Evolutionary conservation across 1,139 yeast species (phyloP), one percentile per base, ranked within the genome.

Genomic region (Zygotorulaspora mrakii): DNA sequence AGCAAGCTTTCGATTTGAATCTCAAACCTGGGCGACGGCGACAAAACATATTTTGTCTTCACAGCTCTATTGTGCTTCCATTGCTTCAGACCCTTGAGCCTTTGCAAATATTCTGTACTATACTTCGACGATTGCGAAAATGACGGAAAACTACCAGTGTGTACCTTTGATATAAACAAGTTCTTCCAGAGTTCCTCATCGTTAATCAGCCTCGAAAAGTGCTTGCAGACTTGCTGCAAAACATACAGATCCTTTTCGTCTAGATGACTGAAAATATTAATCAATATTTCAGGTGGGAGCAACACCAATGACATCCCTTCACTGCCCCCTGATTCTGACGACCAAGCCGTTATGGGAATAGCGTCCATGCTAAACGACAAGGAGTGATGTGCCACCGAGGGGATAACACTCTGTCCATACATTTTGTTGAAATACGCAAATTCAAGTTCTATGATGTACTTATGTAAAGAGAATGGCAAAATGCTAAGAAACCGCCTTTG

Each of bases 111-210:
- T 57, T 82, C 91, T 22, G 65, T 64, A 52, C 76, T 70, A 74
- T 79, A 82, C 33, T 62, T 62, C n/a, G 50, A 51, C 0, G 82
- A 72, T 21, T 72, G 65, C 0, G 82, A 68, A n/a, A 76, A 63
- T 1, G 82, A 71, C 2, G 87, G 79, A 55, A 82, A 82, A 10
- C 55, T 52, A 10, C 61, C 54, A 0, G 73, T 69, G 2, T 72
- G 68, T 48, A 74, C 74, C 39, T 68, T 68, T 17, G 67, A 54
- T 17, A 64, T 61, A 52, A 82, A 79, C 14, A 82, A 69, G 39
- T 69, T 70, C 52, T 71, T 70, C 89, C 89, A 82, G 5, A 81
- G 69, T 35, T 71, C 73, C 45, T 74, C 74, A 54, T 80, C 81
- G 44, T 70, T 70, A 3, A 79, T 71, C 4, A 78, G 68, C 31